Evolutionary conservation across 2,329 filamentous ascomycete genomes (phyloP), one percentile per base, ranked within the genome.

Genomic region (Madurella mycetomatis): DNA sequence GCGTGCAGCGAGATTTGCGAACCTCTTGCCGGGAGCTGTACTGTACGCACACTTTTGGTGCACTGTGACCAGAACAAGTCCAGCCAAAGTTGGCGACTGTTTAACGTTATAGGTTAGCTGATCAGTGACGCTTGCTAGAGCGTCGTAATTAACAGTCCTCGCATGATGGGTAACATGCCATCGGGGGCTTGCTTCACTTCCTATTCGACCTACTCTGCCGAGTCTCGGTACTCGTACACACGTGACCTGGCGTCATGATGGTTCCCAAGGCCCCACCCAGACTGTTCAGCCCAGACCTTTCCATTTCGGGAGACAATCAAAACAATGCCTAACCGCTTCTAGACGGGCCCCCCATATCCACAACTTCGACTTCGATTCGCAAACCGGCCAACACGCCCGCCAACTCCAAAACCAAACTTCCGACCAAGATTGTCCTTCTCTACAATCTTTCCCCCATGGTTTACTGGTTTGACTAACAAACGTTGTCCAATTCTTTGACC

Each of bases 261-360:
- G 12, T 44, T 47, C 47, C 17, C 16, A 31, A 11, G 45, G 50
- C 57, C 56, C 61, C 62, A 61, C 58, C 32, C 4, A 12, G 17
- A 13, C 45, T 45, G 55, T 48, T 44, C 53, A 59, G 18, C 5
- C 55, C 42, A 44, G 19, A 54, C 61, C 54, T 60, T 57, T 59
- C 61, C 62, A 1, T n/a, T 62, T 64, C 51, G 15, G 62, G 62
- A 55, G 46, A 42, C 43, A 58, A 64, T 62, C 61, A 64, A 64
- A 64, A 63, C 61, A 64, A 63, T 59, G 51, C 50, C 57, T 57
- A 57, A 25, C 57, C 56, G 13, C 43, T 52, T 57, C 30, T 34
- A 57, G 55, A 42, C 47, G 49, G 49, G 48, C 54, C 46, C 19
- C 37, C 13, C 41, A 46, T 39, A 54, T 60, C 59, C 60, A 62